These are phyloP conservation scores for Nemania bipapillata DNA, from an alignment of 2,329 filamentous ascomycete genomes.

Conservation along the genomic window DNA sequence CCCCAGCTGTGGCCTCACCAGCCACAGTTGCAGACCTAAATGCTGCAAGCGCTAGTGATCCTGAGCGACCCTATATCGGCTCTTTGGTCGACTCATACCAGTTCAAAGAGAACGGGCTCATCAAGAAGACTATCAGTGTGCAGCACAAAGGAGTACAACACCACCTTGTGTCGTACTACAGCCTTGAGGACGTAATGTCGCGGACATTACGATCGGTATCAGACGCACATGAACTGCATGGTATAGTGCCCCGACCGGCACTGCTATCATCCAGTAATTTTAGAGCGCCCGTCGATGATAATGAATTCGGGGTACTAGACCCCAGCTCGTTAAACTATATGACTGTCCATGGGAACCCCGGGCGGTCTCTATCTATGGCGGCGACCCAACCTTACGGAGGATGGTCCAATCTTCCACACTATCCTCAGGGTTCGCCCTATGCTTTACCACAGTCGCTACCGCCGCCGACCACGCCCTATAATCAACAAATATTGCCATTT, in stretches of 20 bases:
- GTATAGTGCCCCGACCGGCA: slow-evolving; percentile 66
- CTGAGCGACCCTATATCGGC: slow-evolving; percentile 68
- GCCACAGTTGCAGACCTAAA: background rate
- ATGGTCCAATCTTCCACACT: slow-evolving; percentile 17
- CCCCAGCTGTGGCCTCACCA: slow-evolving; percentile 1
- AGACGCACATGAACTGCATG: slow-evolving; percentile 61
- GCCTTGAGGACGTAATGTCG: slow-evolving; percentile 72
- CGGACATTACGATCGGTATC: slow-evolving; percentile 59
- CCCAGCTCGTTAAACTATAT: slow-evolving; percentile 1
- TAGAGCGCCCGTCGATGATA: slow-evolving; percentile 71
- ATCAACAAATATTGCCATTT: slow-evolving; percentile 24
- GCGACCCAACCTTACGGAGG: slow-evolving; percentile 3
- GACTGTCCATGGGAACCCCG: slow-evolving; percentile 13
- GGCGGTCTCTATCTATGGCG: slow-evolving; percentile 43
- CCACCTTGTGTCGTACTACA: slow-evolving; percentile 91
- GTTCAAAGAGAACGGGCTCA: slow-evolving; percentile 82
- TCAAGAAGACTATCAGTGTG: slow-evolving; percentile 94
- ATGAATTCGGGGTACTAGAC: slow-evolving; percentile 31
- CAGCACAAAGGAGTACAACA: slow-evolving; percentile 78
- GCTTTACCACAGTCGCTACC: slow-evolving; percentile 28
- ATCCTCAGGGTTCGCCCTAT: slow-evolving; percentile 25
- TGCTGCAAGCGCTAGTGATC: slow-evolving; percentile 12
- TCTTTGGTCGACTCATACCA: slow-evolving; percentile 89
- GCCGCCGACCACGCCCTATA: slow-evolving; percentile 10
- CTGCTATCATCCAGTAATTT: slow-evolving; percentile 74